Percentiles rank a stretch among this genome's conserved stretches.
These are phyloP conservation scores for Tuber magnatum DNA, from an alignment of 495 filamentous ascomycete genomes.

Conservation along the genomic window DNA sequence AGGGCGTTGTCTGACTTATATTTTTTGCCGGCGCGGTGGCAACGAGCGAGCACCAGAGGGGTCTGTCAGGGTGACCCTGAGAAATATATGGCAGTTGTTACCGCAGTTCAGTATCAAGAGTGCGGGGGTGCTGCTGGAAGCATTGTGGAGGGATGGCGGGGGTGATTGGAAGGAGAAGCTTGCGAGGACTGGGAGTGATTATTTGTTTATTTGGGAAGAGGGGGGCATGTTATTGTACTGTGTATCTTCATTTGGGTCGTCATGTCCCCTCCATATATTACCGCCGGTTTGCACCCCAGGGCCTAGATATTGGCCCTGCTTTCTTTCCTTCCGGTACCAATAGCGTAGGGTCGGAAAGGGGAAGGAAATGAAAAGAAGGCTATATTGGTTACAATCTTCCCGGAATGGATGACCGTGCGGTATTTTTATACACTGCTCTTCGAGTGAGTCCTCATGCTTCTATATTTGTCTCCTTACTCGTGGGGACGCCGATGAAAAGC, in stretches of 20 bases:
- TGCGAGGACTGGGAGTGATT: conserved; percentile 33
- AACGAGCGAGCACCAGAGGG: conserved; percentile 22
- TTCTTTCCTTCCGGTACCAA: not conserved
- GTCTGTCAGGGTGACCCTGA: conserved; percentile 27
- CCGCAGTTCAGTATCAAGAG: conserved; percentile 38
- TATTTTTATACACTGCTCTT: not conserved
- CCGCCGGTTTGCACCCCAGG: not conserved
- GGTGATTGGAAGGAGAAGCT: conserved; percentile 28
- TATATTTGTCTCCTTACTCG: not conserved
- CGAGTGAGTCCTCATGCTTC: not conserved
- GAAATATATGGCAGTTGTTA: conserved; percentile 34
- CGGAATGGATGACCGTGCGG: not conserved
- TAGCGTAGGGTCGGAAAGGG: not conserved
- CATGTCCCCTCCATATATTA: not conserved
- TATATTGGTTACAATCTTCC: not conserved
- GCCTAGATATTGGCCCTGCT: not conserved
- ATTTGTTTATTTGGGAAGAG: conserved; percentile 36
- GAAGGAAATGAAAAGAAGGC: not conserved
- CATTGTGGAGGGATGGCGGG: conserved; percentile 30
- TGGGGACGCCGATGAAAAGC: not conserved
- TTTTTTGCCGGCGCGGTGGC: conserved; percentile 39
- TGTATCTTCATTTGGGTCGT: not conserved
- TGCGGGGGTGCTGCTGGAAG: conserved; percentile 33
- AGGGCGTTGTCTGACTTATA: conserved; percentile 36
- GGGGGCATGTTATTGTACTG: not conserved